Conservation (phyloP, 2,329 filamentous ascomycete species). For the Claviceps africana region DNA sequence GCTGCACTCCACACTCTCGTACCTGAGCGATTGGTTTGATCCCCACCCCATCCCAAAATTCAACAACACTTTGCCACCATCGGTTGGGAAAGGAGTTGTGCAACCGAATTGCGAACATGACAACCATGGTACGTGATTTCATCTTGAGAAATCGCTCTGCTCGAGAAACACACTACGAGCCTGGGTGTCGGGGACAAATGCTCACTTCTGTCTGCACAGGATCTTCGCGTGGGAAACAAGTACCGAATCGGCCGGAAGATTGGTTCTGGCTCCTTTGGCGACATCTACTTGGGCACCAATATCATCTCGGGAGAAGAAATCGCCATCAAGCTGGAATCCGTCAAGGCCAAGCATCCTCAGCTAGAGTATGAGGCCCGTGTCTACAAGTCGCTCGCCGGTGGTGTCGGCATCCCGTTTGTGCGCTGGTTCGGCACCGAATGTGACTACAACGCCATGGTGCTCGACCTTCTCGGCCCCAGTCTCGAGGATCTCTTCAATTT, state of each 20-base stretch:
- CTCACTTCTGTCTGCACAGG: conserved; percentile 36
- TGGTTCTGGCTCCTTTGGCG: conserved; percentile 91
- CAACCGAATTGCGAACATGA: conserved; percentile 25
- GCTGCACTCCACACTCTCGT: neutral
- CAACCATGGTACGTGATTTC: conserved; percentile 34
- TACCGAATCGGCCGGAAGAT: conserved; percentile 99
- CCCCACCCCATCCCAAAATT: neutral
- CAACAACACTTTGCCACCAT: conserved; percentile 9
- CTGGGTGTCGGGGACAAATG: neutral
- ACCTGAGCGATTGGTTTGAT: neutral
- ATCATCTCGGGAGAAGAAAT: conserved; percentile 99
- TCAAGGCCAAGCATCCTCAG: conserved; percentile 98
- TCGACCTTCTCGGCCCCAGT: conserved; percentile 88
- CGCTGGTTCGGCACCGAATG: conserved; percentile 99
- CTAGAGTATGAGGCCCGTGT: conserved; percentile 97
- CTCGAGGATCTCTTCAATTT: conserved; percentile 99
- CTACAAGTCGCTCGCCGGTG: conserved; percentile 78
- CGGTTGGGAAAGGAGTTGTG: conserved; percentile 11
- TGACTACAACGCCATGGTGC: conserved; percentile 99
- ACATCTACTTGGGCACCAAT: conserved; percentile 98
- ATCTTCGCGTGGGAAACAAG: conserved; percentile 98
- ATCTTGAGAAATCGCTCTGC: neutral
- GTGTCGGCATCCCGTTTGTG: conserved; percentile 95
- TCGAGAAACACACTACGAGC: neutral
- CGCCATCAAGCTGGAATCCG: conserved; percentile 97